Evolutionary conservation across 2,329 filamentous ascomycete genomes (phyloP), one percentile per base, ranked within the genome.

Genomic region (Fusarium paranaense): DNA sequence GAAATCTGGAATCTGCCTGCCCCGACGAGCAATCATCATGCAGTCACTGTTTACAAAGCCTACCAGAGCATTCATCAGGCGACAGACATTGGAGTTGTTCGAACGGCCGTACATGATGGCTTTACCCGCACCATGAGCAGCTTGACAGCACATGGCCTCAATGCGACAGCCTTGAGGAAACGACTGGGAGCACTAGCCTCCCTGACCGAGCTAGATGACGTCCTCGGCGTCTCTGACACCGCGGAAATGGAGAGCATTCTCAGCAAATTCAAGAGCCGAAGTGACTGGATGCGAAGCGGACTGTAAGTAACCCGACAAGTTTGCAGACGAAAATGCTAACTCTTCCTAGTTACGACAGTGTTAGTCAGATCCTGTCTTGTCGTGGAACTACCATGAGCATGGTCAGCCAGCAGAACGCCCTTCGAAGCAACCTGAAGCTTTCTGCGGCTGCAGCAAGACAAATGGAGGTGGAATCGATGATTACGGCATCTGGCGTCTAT

Each of bases 1-100:
- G 95, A 97, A 75, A 93, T 96, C 78, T 99, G 97, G 97, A 95
- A 98, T 80, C 87, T 98, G 22, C 93, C 94, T 16, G 91, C 92
- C 1, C 94, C 95, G 9, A 84, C 87, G 4, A 89, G 88, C 58
- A 85, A 88, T 14, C 92, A 90, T 33, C 90, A 92, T 64, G 87
- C 92, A 1, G 91, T 92, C 4, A 92, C 90, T 1, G 85, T 96
- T 1, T 98, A 97, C 83, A 93, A 92, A 77, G 91, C 91, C 0
- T 95, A 97, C 68, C 95, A 98, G 80, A 90, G 91, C 25, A 87
- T 98, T 69, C 90, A 94, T 78, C 91, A 91, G 72, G 91, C 92
- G 4, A 85, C 87, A 11, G 89, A 91, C 58, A 80, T 90, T 14
- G 69, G 80, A 3, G 83, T 87, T 10, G 89, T 93, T 25, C 85